Conservation (phyloP, 208 protist genomes). For the Crithidia bombi region DNA sequence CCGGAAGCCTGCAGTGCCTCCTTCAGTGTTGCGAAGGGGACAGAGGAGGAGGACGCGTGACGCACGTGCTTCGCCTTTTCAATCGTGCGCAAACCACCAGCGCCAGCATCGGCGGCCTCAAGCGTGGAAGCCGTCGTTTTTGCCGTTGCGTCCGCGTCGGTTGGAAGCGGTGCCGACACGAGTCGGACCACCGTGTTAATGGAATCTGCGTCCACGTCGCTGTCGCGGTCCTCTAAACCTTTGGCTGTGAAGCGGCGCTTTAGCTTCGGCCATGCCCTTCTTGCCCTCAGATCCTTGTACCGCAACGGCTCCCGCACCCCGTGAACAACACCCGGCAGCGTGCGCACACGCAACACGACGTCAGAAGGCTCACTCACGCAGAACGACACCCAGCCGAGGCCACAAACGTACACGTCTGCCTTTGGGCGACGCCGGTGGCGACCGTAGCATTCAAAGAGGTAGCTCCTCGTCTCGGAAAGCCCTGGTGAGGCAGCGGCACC, state of each 20-base stretch:
- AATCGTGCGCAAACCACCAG: constrained; percentile 34
- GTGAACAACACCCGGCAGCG: constrained; percentile 88
- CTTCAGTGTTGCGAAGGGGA: constrained; percentile 61
- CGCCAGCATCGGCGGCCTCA: background rate
- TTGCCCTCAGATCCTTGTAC: constrained; percentile 85
- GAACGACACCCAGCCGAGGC: constrained; percentile 88
- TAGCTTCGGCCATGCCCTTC: constrained; percentile 78
- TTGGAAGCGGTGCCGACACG: constrained; percentile 17
- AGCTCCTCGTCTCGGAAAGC: constrained; percentile 72
- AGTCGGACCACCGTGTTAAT: constrained; percentile 82
- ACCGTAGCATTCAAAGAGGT: constrained; percentile 91
- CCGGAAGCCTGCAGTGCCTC: constrained; percentile 66
- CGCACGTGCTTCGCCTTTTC: constrained; percentile 51
- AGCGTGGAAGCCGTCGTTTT: background rate
- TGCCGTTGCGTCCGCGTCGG: background rate
- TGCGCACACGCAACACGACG: constrained; percentile 91
- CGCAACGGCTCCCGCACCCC: constrained; percentile 88
- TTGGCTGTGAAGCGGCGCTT: constrained; percentile 70
- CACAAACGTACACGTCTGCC: constrained; percentile 91
- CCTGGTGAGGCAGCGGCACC: constrained; percentile 32
- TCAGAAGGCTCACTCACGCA: constrained; percentile 81
- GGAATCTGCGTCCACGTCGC: constrained; percentile 62
- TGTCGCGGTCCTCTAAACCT: constrained; percentile 48
- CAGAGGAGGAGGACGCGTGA: constrained; percentile 55
- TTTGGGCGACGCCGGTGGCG: constrained; percentile 79